Base-by-base conservation (phyloP, 2,329 filamentous ascomycete species). In the Saccharata proteae region DNA sequence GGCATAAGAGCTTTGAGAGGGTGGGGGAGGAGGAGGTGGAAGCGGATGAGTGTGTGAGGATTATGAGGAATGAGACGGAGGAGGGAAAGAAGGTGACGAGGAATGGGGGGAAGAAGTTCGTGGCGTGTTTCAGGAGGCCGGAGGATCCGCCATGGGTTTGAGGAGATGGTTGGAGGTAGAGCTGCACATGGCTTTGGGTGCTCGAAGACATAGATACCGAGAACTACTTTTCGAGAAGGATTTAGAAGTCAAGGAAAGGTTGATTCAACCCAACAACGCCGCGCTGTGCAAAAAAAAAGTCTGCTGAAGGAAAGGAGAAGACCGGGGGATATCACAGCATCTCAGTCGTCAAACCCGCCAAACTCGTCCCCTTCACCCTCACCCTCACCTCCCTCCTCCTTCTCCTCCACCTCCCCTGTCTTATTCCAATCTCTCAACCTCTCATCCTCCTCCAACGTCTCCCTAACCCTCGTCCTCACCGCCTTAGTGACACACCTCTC, bases 11-110 rank as follows among this genome's bases (percentile, higher is more conserved):
- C 28, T 96, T 93, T 56, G 80, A 84, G 59, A 66, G 83, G 38
- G 65, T 94, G 4, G 45, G 67, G 0, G 71, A 76, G 38, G 71
- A 74, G 38, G 79, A 83, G 39, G 66, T 74, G 43, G 73, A 77
- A 36, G 63, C 59, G 17, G 80, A 88, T 51, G 66, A 73, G 40
- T 84, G 79, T 50, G 80, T 88, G 5, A 59, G 59, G 35, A 65
- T 80, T 32, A 92, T 90, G 82, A 68, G 62, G 48, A 70, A 68
- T 20, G 85, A 90, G 60, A 98, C 92, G 3, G 90, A 98, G 56
- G 92, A 98, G 62, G 84, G 86, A 19, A 94, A 93, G 65, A 98
- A 98, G 62, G 90, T 98, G 10, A 74, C 77, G 45, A 73, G 90
- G 51, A 93, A 96, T 58, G 74, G 81, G 24, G 90, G 90, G 0